Base-by-base conservation (phyloP, 257 asterid species). In the Plantago ovata region DNA sequence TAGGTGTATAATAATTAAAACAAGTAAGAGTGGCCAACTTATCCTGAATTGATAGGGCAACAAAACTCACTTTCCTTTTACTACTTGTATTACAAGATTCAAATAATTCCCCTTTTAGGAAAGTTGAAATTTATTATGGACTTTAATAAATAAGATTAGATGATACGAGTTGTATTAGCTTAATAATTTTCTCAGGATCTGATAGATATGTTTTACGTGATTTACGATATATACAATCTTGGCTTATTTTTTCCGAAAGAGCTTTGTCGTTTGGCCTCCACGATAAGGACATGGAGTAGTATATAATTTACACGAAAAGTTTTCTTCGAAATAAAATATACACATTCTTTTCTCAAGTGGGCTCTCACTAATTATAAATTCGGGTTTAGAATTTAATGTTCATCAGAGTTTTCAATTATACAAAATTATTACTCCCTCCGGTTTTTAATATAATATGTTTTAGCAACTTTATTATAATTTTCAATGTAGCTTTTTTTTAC, bases 191-290 rank as follows among this genome's bases (percentile, higher is more conserved):
- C 7, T 28, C 36, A 36, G n/a, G 56, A 50, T 50, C 13, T 22
- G 23, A n/a, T n/a, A 12, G 55, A 50, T 50, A 50, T 50, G 55
- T 50, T 33, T 50, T 50, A 22, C 56, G 56, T 49, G 55, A 49
- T 16, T 49, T 19, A 10, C 13, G 36, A 28, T 10, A 19, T 18
- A 16, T 19, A 20, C 0, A 2, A 48, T 48, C 20, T 18, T 15
- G 16, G 19, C 18, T 19, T 49, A 24, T 49, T 44, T n/a, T 16
- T 44, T 10, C 7, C 7, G 22, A 48, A 48, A 48, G 19, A 14
- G 54, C 7, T 48, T 48, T 49, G 55, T 49, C 55, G 36, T 19
- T 14, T 49, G 36, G 55, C 55, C 32, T 21, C 55, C 24, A 47
- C 51, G 22, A 48, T 48, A 3, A 48, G 10, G 38, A 49, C 56